Evolutionary conservation across 2,329 filamentous ascomycete species (phyloP), one percentile per base, ranked within the genome.

Genomic region (Endoconidiophora polonica): DNA sequence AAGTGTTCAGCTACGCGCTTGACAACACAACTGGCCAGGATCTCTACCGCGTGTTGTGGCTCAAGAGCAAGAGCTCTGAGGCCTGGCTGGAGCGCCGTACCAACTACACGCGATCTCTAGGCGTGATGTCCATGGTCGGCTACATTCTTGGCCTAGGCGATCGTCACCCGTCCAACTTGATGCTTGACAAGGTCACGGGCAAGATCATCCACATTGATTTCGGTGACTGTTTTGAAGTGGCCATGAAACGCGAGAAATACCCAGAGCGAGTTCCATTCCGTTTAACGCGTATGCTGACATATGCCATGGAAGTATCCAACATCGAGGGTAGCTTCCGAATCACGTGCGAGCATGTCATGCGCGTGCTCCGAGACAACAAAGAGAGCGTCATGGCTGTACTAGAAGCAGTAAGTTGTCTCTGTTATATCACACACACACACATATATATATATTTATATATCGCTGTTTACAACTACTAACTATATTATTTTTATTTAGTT

Each of bases 81-180:
- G 83, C 90, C 2, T 99, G 91, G 91, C 79, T 99, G 33, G 91
- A 96, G 65, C 77, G 91, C 41, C 83, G 91, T 48, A 98, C 93
- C n/a, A 98, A 94, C 62, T 99, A 98, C 67, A 98, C 91, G 16
- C 83, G 91, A 52, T 96, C 90, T 1, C 73, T 98, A 2, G 91
- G 86, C 58, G 91, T 98, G 59, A 99, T 98, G 91, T 95, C 87
- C n/a, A 98, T 99, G 87, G 91, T 96, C n/a, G 91, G 91, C 55
- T 99, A 99, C 65, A 96, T 99, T 56, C 78, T 99, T 20, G 93
- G 91, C 54, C 72, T 99, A 12, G 91, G 91, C 49, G 91, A 99
- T 67, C 81, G 93, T 44, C 91, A 99, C 66, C 93, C 93, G 37
- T 95, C 87, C 54, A 99, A 99, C 64, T 69, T 99, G 60, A 93